These are phyloP conservation scores for Domatiomyces catenatus DNA, from an alignment of 2,329 filamentous ascomycete species.

Conservation along the genomic window DNA sequence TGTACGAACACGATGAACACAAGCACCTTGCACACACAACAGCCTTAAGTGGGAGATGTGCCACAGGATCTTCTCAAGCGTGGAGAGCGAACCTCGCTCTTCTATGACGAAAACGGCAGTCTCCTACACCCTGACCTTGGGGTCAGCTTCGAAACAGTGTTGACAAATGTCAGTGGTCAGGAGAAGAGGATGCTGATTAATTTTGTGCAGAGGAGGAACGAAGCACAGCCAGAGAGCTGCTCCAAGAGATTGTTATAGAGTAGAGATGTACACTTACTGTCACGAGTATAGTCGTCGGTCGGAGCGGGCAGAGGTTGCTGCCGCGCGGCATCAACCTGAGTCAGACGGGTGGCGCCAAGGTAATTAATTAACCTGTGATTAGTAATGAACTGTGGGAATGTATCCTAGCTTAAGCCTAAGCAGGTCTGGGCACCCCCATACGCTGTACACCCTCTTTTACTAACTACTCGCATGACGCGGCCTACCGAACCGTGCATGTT, in stretches of 20 bases:
- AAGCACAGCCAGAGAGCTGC: conserved; percentile 19
- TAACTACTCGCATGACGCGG: background rate
- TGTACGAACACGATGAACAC: background rate
- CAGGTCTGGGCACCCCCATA: too few relatives aligned
- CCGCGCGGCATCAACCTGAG: too few relatives aligned
- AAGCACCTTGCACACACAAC: background rate
- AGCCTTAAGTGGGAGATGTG: background rate
- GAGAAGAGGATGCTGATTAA: conserved; percentile 21
- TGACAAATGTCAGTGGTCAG: conserved; percentile 15
- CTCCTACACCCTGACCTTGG: background rate
- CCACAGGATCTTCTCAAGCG: background rate
- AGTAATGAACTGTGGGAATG: too few relatives aligned
- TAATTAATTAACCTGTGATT: too few relatives aligned
- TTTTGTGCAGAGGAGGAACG: conserved; percentile 18
- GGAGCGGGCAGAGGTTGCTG: too few relatives aligned
- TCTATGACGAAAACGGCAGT: background rate
- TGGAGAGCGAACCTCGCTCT: conserved; percentile 5
- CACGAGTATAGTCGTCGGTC: too few relatives aligned
- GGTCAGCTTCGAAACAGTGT: conserved; percentile 14
- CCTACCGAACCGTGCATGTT: background rate
- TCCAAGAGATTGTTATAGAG: conserved; percentile 4
- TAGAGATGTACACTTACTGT: too few relatives aligned
- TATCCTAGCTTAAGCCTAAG: too few relatives aligned
- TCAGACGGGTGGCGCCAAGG: too few relatives aligned
- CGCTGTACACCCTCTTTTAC: background rate